phyloP scores from a whole-genome alignment of 2,329 filamentous ascomycete genomes.

The Venturia asperata region DNA sequence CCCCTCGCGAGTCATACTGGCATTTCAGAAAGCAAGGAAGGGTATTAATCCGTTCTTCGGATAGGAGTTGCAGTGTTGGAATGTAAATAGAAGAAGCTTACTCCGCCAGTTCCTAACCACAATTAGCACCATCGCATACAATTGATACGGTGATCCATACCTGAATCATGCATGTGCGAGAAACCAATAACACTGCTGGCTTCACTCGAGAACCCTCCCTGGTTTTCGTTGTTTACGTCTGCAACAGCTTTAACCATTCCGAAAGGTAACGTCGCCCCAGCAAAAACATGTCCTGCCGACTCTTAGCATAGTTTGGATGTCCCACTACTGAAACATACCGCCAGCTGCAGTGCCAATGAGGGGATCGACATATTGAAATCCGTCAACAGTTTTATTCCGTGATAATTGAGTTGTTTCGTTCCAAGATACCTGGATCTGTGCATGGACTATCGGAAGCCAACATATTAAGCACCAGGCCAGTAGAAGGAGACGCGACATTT shows the following conservation, averaged over 20 bases:
- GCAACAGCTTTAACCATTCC: slow-evolving; percentile 43
- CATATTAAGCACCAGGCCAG: background rate
- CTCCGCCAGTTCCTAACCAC: slow-evolving; percentile 28
- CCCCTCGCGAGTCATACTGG: background rate
- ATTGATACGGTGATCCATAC: slow-evolving; percentile 28
- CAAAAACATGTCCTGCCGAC: slow-evolving; percentile 39
- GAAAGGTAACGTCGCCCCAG: slow-evolving; percentile 42
- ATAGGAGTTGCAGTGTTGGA: background rate
- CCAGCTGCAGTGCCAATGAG: slow-evolving; percentile 40
- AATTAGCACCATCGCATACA: slow-evolving; percentile 25
- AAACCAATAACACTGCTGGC: slow-evolving; percentile 38
- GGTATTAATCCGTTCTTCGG: no score
- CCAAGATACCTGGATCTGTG: background rate
- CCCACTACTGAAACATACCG: slow-evolving; percentile 23
- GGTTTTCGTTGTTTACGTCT: slow-evolving; percentile 41
- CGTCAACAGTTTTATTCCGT: slow-evolving; percentile 1
- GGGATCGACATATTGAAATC: slow-evolving; percentile 35
- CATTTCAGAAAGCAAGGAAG: background rate
- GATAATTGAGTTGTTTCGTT: background rate
- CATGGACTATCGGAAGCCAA: background rate
- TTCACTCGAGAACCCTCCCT: slow-evolving; percentile 49
- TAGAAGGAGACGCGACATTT: background rate
- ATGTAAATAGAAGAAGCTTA: background rate
- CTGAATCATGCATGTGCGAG: slow-evolving; percentile 43
- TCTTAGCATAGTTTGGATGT: background rate